Evolutionary conservation across 2,329 filamentous ascomycete species (phyloP).

Genomic region (Hypomyces perniciosus): DNA sequence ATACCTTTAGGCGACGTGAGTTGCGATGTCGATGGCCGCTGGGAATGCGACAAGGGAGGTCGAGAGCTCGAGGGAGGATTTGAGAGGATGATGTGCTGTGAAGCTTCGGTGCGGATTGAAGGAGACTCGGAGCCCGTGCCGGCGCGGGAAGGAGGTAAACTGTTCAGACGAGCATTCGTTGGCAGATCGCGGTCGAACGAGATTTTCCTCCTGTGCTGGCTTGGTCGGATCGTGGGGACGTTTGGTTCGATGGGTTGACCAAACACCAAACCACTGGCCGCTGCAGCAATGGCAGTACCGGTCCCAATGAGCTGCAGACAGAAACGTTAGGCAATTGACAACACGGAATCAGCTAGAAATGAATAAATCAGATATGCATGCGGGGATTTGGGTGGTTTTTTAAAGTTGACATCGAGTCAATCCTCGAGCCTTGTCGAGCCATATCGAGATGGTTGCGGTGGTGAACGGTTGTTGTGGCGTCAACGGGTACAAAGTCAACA

Average conservation of each 20-base stretch:
- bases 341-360: background rate
- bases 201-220: constrained; percentile 25
- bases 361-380: background rate
- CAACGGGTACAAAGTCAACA: constrained; percentile 2
- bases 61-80: constrained; percentile 28
- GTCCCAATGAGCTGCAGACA: constrained; percentile 51
- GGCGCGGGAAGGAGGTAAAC: constrained; percentile 33
- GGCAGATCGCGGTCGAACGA: constrained; percentile 31
- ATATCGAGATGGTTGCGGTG: background rate
- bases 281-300: constrained; percentile 55
- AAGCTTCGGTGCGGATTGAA: constrained; percentile 25
- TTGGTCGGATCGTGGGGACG: constrained; percentile 20
- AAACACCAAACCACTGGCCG: constrained; percentile 53
- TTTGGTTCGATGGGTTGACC: constrained; percentile 45
- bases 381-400: background rate
- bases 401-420: background rate
- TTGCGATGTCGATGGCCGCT: constrained; percentile 15
- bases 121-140: constrained; percentile 36
- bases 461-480: background rate
- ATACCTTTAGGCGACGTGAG: constrained; percentile 34
- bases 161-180: constrained; percentile 21
- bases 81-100: constrained; percentile 24
- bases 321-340: constrained; percentile 1
- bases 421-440: background rate
- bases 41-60: constrained; percentile 34